Evolutionary conservation across 2,329 filamentous ascomycete species (phyloP).

Genomic region (Grosmannia penicillata): DNA sequence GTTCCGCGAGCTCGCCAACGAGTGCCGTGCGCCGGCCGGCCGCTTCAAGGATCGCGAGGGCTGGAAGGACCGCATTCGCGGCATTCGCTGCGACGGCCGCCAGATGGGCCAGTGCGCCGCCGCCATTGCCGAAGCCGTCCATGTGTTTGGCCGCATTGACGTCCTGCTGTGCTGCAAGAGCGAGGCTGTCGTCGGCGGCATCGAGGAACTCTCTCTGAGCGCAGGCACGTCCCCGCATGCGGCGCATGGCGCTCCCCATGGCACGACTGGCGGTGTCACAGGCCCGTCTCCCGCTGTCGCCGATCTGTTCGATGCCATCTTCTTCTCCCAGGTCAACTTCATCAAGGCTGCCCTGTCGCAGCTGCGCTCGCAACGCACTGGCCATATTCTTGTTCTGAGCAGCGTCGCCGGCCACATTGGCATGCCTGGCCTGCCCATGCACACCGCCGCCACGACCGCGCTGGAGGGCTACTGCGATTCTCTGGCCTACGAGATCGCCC

Average conservation of each 20-base stretch:
- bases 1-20: conserved; percentile 64
- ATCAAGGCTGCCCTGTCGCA: conserved; percentile 77
- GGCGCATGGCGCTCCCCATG: too few species aligned
- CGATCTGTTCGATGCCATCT: conserved; percentile 88
- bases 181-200: conserved; percentile 77
- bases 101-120: conserved; percentile 61
- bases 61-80: conserved; percentile 65
- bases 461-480: conserved; percentile 93
- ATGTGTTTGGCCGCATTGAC: conserved; percentile 74
- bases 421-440: conserved; percentile 79
- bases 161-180: conserved; percentile 82
- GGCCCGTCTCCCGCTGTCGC: conserved; percentile 72
- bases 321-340: conserved; percentile 91
- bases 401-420: conserved; percentile 87
- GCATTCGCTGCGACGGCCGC: conserved; percentile 48
- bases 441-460: conserved; percentile 87
- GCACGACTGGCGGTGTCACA: too few species aligned
- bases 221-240: conserved; percentile 13
- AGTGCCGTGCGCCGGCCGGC: conserved; percentile 31
- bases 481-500: conserved; percentile 87
- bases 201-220: conserved; percentile 74
- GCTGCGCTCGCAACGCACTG: conserved; percentile 65
- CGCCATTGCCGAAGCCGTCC: conserved; percentile 73
- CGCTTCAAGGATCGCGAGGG: conserved; percentile 51
- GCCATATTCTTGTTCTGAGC: conserved; percentile 80